Conservation (phyloP, 2,329 filamentous ascomycete species). For the Monilinia laxa region DNA sequence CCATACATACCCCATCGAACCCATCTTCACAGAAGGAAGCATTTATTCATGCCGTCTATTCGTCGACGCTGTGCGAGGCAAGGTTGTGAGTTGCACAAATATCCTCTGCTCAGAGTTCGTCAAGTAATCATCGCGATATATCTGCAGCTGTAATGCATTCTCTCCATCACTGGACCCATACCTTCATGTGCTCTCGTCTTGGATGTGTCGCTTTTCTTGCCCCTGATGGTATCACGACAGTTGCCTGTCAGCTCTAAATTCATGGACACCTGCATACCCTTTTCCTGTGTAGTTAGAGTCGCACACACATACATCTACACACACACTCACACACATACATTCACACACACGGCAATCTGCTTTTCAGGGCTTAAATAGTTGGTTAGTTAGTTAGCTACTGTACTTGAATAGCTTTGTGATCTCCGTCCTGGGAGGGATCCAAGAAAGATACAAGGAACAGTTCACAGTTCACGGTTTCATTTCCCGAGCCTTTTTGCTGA, state of each 20-base stretch:
- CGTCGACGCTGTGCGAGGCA: background rate
- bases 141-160: background rate
- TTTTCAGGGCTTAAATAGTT: background rate
- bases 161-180: background rate
- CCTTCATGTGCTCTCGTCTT: background rate
- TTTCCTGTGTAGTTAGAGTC: background rate
- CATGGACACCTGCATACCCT: conserved; percentile 10
- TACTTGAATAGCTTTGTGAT: background rate
- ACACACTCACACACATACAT: too few species aligned
- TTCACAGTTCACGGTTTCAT: background rate
- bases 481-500: background rate
- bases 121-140: background rate
- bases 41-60: background rate
- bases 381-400: background rate
- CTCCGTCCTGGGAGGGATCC: too few species aligned
- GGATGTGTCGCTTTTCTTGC: background rate
- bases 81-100: background rate
- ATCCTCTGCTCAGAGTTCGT: background rate
- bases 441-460: background rate
- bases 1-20: too few species aligned
- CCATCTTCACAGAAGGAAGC: background rate
- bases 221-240: background rate
- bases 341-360: background rate
- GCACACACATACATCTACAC: too few species aligned
- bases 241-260: background rate